Percentiles rank a stretch among this genome's conserved stretches.
Evolutionary conservation across 345 rosid genomes (phyloP).

Genomic region (Heritiera littoralis): DNA sequence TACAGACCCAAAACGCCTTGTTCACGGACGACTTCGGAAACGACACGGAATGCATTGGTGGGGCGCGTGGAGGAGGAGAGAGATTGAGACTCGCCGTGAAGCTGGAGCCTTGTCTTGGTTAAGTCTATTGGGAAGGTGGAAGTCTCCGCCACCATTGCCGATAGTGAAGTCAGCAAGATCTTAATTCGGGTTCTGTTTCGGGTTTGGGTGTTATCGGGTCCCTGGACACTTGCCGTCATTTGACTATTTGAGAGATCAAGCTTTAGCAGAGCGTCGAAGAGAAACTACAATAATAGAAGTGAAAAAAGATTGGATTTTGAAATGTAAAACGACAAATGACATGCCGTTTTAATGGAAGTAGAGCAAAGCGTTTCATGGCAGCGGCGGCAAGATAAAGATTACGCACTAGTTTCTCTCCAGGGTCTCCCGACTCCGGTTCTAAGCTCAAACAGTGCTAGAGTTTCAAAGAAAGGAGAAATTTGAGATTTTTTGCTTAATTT

Average conservation of each 20-base stretch:
- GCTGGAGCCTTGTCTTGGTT: conserved; percentile 86
- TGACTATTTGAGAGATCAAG: background rate
- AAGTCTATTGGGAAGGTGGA: conserved; percentile 84
- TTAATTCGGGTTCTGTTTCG: conserved; percentile 31
- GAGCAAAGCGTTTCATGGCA: conserved; percentile 9
- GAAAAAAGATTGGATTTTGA: background rate
- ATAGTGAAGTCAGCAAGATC: conserved; percentile 61
- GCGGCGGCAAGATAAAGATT: background rate
- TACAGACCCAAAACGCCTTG: conserved; percentile 63
- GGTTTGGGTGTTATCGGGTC: conserved; percentile 23
- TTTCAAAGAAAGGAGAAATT: background rate
- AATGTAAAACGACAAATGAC: background rate
- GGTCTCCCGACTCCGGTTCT: background rate
- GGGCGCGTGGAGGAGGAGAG: conserved; percentile 30
- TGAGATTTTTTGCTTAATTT: background rate
- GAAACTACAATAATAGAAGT: background rate
- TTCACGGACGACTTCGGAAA: conserved; percentile 49
- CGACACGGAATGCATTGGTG: conserved; percentile 52
- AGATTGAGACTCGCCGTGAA: conserved; percentile 49
- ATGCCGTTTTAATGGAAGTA: conserved; percentile 4
- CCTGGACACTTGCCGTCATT: conserved; percentile 3
- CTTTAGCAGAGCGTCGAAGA: background rate
- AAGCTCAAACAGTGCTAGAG: conserved; percentile 6
- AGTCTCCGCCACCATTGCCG: conserved; percentile 85
- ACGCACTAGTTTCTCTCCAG: too few relatives aligned